Conservation (phyloP, 2,329 filamentous ascomycete genomes). For the Xylariaceae sp. region DNA sequence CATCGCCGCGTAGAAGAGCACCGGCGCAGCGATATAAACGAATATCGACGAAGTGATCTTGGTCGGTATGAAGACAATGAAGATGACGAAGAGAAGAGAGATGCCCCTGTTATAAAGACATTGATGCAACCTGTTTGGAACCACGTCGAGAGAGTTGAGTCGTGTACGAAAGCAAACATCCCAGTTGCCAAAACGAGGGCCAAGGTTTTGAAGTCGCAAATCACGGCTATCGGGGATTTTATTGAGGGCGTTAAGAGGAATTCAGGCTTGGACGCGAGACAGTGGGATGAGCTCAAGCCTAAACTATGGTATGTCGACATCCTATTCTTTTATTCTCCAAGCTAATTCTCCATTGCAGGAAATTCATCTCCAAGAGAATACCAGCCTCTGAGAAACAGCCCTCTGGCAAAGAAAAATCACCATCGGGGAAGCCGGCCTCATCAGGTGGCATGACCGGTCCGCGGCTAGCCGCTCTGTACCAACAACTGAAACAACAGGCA, state of each 20-base stretch:
- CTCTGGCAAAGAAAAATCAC: constrained; percentile 26
- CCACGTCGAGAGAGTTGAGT: constrained; percentile 32
- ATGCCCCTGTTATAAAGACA: constrained; percentile 32
- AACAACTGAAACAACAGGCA: constrained; percentile 30
- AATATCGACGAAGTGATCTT: constrained; percentile 34
- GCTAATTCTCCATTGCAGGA: constrained; percentile 26
- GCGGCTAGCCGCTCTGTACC: constrained; percentile 32
- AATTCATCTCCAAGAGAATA: constrained; percentile 36
- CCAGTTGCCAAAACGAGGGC: constrained; percentile 34
- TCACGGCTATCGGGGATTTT: constrained; percentile 36
- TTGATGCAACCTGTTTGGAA: constrained; percentile 36
- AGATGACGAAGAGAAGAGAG: constrained; percentile 39
- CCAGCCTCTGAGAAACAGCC: constrained; percentile 32
- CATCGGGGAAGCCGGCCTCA: constrained; percentile 24
- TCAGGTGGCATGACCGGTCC: constrained; percentile 33
- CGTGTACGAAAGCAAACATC: constrained; percentile 35
- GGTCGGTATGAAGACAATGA: constrained; percentile 36
- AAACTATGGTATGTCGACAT: constrained; percentile 34
- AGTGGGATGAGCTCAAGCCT: constrained; percentile 35
- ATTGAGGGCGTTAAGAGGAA: constrained; percentile 34
- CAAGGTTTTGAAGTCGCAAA: constrained; percentile 34
- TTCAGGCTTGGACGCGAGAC: constrained; percentile 28
- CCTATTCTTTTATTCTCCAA: constrained; percentile 2
- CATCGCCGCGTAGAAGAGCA: constrained; percentile 49
- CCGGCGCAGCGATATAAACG: constrained; percentile 33